Base-by-base conservation (phyloP, 768 basidiomycete species). In the Termitomyces sp. region DNA sequence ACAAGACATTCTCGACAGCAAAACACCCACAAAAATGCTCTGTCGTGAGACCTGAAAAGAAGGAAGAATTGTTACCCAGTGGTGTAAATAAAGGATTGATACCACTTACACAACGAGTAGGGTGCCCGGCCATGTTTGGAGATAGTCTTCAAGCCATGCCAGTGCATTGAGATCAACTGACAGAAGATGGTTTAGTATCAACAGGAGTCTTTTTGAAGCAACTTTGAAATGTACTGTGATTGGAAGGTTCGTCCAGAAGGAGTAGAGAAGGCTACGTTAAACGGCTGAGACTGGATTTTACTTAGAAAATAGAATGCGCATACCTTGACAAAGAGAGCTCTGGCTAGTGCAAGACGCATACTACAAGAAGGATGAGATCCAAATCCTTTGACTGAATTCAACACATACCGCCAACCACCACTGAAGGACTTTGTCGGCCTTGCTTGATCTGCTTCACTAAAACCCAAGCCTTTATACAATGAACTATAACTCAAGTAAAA, bases 111-210 rank as follows among this genome's bases (percentile, higher is more conserved):
- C 95, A 14, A 97, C 95, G 38, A 98, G 85, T 16, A 98, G 75
- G 0, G 95, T 97, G 51, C 92, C 90, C 1, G 85, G 75, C 95
- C 95, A 98, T 2, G 94, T 95, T 69, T 96, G 95, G 5, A 98
- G 80, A 68, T 98, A 98, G 66, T 97, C 95, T 77, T 98, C 95
- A 7, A 95, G 78, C 95, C 96, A 98, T 31, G 96, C 96, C 66
- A 98, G 81, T 9, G 95, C 95, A 71, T 98, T 98, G 54, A 98
- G 72, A 81, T 96, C 93, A 67, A 93, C 87, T 90, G 61, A 10
- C 44, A 37, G 32, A 45, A 11, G 41, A 46, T 56, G 53, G n/a
- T 37, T 48, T 43, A 38, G 49, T 56, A 40, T 51, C 42, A 51
- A 47, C 19, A 31, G 5, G 25, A 2, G 19, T 27, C 19, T 42